Evolutionary conservation across 495 filamentous ascomycete genomes (phyloP), one percentile per base, ranked within the genome.

Genomic region (Penicillium canescens): DNA sequence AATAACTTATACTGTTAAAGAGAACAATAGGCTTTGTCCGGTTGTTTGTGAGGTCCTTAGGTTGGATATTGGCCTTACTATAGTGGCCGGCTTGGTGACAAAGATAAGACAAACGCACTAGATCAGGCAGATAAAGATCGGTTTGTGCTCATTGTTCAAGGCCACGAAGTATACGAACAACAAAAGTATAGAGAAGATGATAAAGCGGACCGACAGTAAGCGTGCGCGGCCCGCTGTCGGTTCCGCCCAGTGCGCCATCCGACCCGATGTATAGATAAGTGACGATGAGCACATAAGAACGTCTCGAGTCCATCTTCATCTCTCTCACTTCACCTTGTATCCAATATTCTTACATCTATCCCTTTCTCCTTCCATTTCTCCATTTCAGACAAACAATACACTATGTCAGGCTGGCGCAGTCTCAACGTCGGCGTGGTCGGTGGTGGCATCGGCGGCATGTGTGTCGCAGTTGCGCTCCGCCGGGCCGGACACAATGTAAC

Each of bases 391-490:
- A 40, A 56, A 31, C 42, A 46, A n/a, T 5, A 18, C 28, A 59
- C 26, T 14, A 55, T 54, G 54, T 50, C 59, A n/a, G 41, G 59
- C 42, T 75, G 72, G 72, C 62, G 52, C 46, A 64, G 42, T 23
- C 60, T 83, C 9, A 70, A 73, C 28, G 66, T 85, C 45, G 75
- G 82, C 26, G 75, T 90, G 3, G 72, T 87, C 18, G 87, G 87
- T 14, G 87, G 84, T 7, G 87, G 87, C 14, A 81, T 90, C 31
- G 84, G 84, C n/a, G 87, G 87, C 6, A 73, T 91, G 42, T 80
- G 80, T 9, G 79, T 80, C 2, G 83, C 85, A 1, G 86, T 89
- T 54, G 73, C 85, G 9, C 72, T 84, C 23, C 76, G 78, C 10
- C 79, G 87, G 21, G 78, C 84, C n/a, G 86, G 86, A 34, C 85